phyloP scores from a whole-genome alignment of 257 asterid species.

The Verbascum thapsus region DNA sequence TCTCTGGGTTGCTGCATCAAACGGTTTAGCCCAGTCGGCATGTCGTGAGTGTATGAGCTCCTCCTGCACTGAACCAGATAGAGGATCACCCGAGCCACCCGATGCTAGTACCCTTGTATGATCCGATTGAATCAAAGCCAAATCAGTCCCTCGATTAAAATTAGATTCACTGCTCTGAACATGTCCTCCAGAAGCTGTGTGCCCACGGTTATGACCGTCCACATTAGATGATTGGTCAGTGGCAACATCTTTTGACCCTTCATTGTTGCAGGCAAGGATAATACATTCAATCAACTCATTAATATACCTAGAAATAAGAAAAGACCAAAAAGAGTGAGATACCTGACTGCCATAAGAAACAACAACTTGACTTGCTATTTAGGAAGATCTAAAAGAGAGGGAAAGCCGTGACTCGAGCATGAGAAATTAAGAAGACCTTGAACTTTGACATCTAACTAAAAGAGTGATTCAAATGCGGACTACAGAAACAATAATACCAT shows the following conservation, averaged over 20 bases:
- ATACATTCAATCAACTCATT: slow-evolving; percentile 88
- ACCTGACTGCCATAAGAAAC: slow-evolving; percentile 25
- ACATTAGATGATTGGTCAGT: slow-evolving; percentile 45
- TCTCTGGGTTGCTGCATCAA: slow-evolving; percentile 96
- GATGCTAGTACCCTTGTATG: slow-evolving; percentile 42
- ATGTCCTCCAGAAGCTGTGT: slow-evolving; percentile 37
- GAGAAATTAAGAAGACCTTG: slow-evolving; percentile 7
- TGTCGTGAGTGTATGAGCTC: slow-evolving; percentile 52
- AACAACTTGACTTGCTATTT: slow-evolving; percentile 15
- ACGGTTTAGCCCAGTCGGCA: slow-evolving; percentile 87
- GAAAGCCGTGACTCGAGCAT: slow-evolving; percentile 9
- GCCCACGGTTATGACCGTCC: slow-evolving; percentile 44
- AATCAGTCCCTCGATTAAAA: slow-evolving; percentile 43
- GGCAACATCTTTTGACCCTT: slow-evolving; percentile 46
- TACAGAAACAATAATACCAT: neutral
- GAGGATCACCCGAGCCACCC: slow-evolving; percentile 40
- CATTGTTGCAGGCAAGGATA: slow-evolving; percentile 62
- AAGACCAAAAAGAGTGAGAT: slow-evolving; percentile 20
- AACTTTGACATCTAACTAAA: slow-evolving; percentile 2
- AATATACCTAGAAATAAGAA: slow-evolving; percentile 62
- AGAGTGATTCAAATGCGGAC: neutral
- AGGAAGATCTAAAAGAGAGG: slow-evolving; percentile 1
- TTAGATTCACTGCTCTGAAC: slow-evolving; percentile 47
- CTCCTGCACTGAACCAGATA: slow-evolving; percentile 43
- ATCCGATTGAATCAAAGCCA: slow-evolving; percentile 42